phyloP scores from a whole-genome alignment of 192 early-diverging fungal species.

The Coemansia erecta region DNA sequence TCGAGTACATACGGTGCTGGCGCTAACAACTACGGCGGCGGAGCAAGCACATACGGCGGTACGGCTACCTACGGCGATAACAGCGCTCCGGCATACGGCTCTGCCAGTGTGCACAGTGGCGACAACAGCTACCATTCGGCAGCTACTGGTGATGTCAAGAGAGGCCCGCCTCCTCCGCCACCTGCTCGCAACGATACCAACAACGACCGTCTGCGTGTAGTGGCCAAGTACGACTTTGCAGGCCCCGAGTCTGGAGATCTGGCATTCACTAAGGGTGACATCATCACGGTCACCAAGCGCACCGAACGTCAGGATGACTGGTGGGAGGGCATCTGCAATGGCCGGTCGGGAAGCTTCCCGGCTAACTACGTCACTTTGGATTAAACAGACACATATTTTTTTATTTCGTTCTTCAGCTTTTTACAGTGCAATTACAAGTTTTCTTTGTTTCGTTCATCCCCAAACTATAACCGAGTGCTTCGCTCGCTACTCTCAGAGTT shows the following conservation, averaged over 20 bases:
- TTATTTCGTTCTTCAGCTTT: slow-evolving; percentile 1
- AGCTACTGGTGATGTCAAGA: slow-evolving; percentile 23
- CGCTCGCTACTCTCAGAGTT: too few relatives aligned
- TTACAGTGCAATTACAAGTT: background rate
- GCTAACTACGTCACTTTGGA: slow-evolving; percentile 67
- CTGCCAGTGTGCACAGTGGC: slow-evolving; percentile 5
- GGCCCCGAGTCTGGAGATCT: slow-evolving; percentile 81
- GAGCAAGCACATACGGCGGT: slow-evolving; percentile 4
- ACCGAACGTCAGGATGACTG: slow-evolving; percentile 77
- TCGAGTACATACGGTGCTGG: slow-evolving; percentile 11
- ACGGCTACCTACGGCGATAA: slow-evolving; percentile 11
- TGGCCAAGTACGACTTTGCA: slow-evolving; percentile 83
- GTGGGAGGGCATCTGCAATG: slow-evolving; percentile 81
- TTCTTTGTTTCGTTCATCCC: background rate
- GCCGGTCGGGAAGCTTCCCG: slow-evolving; percentile 69
- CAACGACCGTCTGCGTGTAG: slow-evolving; percentile 50
- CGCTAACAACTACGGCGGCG: slow-evolving; percentile 11
- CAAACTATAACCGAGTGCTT: too few relatives aligned
- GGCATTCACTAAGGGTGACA: slow-evolving; percentile 80
- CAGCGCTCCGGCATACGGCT: slow-evolving; percentile 9
- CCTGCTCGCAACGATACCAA: slow-evolving; percentile 16
- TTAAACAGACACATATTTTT: slow-evolving; percentile 6
- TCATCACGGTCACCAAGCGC: slow-evolving; percentile 73
- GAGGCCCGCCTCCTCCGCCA: slow-evolving; percentile 50
- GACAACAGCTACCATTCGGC: slow-evolving; percentile 21